A percentile compares a stretch with the other conserved stretches of the same genome.
Evolutionary conservation across 345 rosid genomes (phyloP).

Genomic region (Limnanthes douglasii): DNA sequence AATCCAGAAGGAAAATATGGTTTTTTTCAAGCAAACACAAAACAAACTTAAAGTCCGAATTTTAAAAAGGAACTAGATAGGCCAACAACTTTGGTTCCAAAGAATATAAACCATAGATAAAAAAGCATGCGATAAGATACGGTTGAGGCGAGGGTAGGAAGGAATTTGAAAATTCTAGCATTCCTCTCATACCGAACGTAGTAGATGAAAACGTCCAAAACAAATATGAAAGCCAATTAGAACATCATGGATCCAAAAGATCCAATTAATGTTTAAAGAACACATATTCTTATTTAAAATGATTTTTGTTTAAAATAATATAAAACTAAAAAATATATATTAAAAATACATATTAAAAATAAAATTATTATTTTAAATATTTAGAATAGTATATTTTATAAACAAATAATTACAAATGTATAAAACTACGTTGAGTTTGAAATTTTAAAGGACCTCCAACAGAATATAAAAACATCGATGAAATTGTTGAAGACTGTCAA

Average conservation of each 20-base stretch:
- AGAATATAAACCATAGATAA: too few relatives aligned
- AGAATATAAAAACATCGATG: too few relatives aligned
- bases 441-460: too few relatives aligned
- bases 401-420: not conserved
- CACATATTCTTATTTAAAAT: not conserved
- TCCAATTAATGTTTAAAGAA: not conserved
- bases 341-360: not conserved
- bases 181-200: not conserved
- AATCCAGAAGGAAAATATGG: too few relatives aligned
- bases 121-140: too few relatives aligned
- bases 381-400: not conserved
- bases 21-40: too few relatives aligned
- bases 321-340: not conserved
- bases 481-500: too few relatives aligned
- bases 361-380: not conserved
- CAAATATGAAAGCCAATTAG: not conserved
- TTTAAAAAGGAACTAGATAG: too few relatives aligned
- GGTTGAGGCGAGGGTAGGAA: too few relatives aligned
- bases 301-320: not conserved
- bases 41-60: too few relatives aligned
- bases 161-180: not conserved
- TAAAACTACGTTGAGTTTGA: too few relatives aligned
- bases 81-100: too few relatives aligned
- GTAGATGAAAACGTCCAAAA: not conserved
- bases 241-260: not conserved